Evolutionary conservation across 768 basidiomycete species (phyloP), one percentile per base, ranked within the genome.

Genomic region (Panellus pusillus): DNA sequence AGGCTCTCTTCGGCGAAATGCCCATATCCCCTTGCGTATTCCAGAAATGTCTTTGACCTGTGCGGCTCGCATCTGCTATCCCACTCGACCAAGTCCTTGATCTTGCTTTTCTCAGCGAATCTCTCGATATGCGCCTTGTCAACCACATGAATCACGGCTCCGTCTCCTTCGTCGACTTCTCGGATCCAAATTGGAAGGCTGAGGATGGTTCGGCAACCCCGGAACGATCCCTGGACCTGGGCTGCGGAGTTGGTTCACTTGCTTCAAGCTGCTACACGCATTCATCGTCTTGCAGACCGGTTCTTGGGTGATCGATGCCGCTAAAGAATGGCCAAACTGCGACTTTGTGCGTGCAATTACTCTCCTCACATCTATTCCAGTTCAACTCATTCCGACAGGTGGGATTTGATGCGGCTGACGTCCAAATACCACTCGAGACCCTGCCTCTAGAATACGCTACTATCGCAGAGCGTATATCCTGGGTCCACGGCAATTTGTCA

Each of bases 401-500:
- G 55, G 89, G 89, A 39, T 88, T 89, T 64, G 89, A 91, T 68
- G 74, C 91, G 43, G 84, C 89, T 37, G 83, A 89, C 58, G 72
- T 90, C 2, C 89, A 91, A 70, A 75, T 87, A 48, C 79, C 86
- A 19, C 68, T 78, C 32, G 71, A 72, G 20, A 52, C 81, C 15
- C 63, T 90, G 6, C 51, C 55, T 17, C 35, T 38, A 9, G 59
- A 60, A 9, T 79, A 83, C 8, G 65, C 74, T 6, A 73, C 73
- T 1, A 62, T 87, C 20, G 79, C 81, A 8, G 67, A 69, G 4
- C 83, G 89, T 19, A 78, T 91, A 67, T 70, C 75, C 61, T 91
- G 88, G 88, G 72, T 79, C 19, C 84, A 89, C 61, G 88, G 89
- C 35, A 91, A 91, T 63, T 89, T 91, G 89, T 90, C 66, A 64